Evolutionary conservation across 164 flowering plant genomes (phyloP), one percentile per base, ranked within the genome.

Genomic region (Santalum album): DNA sequence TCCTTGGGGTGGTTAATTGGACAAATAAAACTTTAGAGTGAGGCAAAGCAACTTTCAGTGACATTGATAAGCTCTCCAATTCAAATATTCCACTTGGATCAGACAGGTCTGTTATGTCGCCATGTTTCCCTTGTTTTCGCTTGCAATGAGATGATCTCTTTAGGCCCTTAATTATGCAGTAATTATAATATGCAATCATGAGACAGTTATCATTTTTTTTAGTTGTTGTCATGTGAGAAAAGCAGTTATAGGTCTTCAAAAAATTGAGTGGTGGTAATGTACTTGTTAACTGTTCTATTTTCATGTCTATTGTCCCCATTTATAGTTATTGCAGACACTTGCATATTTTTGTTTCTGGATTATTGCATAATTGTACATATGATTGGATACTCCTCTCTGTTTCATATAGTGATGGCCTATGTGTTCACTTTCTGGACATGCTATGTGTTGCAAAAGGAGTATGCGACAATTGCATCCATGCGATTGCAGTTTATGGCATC

Each of bases 361-460:
- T 29, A 29, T 29, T 29, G 4, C 34, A 3, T 29, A 29, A 29
- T 4, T 29, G 34, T 3, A 29, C 34, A 3, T 29, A 29, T 3
- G 34, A 9, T 29, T 4, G 12, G 42, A 12, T 9, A 38, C 42
- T 38, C 17, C 9, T 38, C 12, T 16, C 1, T 42, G 50, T 11
- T 56, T 61, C 87, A 83, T 63, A 53, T 79, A 42, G 65, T 76
- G 40, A 71, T 77, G 78, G 80, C 81, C 51, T 83, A 83, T 75
- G 80, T 65, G 27, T 69, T 83, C 46, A 81, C 87, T 53, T 68
- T 81, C 18, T 83, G 90, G 87, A 76, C 87, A 55, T 83, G 78
- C 65, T 83, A 69, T 64, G 67, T 77, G 44, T 55, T 83, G 68
- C 26, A 54, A 16, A 81, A 66, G 59, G 90, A 83, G 66, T 83